Evolutionary conservation across 805 yeast species (phyloP).

Genomic region (Metschnikowia aberdeeniae): DNA sequence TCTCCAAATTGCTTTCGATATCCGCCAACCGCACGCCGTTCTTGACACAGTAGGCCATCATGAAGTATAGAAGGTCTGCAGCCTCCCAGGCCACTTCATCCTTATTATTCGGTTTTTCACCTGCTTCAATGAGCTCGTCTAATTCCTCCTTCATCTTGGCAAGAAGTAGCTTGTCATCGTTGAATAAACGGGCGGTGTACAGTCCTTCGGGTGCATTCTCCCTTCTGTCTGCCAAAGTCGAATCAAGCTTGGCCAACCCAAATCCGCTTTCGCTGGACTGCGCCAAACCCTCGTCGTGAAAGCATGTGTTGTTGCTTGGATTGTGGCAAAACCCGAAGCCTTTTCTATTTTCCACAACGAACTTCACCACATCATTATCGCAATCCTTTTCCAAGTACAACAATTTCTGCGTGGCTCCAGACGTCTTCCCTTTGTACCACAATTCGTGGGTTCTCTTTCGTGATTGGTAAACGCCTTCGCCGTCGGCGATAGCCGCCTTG

Average conservation of each 20-base stretch:
- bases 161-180: constrained; percentile 66
- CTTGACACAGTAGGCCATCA: constrained; percentile 52
- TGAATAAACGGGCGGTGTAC: constrained; percentile 85
- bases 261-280: constrained; percentile 42
- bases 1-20: constrained; percentile 77
- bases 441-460: constrained; percentile 73
- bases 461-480: constrained; percentile 90
- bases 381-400: constrained; percentile 73
- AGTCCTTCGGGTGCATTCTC: constrained; percentile 82
- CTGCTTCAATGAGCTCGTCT: constrained; percentile 89
- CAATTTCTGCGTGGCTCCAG: constrained; percentile 90
- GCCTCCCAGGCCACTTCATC: constrained; percentile 89
- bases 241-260: constrained; percentile 69
- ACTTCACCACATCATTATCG: constrained; percentile 86
- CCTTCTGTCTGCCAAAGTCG: constrained; percentile 59
- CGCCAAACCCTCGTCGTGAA: constrained; percentile 42
- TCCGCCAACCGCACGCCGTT: constrained; percentile 77
- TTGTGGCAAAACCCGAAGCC: constrained; percentile 94
- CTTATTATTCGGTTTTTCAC: constrained; percentile 31
- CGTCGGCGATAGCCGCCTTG: constrained; percentile 71
- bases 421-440: constrained; percentile 94
- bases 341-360: constrained; percentile 70
- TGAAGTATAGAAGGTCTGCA: constrained; percentile 75
- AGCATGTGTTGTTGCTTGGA: constrained; percentile 70
- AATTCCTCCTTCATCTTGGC: constrained; percentile 96